Evolutionary conservation across 148 eudicot species (phyloP).

Genomic region (Chenopodium formosanum): DNA sequence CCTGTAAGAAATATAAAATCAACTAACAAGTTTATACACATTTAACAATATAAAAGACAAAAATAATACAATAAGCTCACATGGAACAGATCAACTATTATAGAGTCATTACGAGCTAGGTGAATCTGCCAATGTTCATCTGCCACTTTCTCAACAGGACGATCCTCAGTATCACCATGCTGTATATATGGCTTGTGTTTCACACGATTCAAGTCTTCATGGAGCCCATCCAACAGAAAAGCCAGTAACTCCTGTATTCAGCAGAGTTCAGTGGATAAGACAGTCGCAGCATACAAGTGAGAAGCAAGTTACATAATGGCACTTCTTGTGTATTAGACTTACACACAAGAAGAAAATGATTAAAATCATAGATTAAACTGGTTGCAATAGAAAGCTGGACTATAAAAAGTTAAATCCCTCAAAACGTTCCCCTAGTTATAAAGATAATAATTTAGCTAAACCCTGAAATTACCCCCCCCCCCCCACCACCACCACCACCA

Average conservation of each 20-base stretch:
- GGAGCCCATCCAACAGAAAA: slow-evolving; percentile 86
- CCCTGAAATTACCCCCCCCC: background rate
- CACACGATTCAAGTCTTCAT: slow-evolving; percentile 90
- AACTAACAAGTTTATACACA: no score
- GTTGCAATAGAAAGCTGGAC: background rate
- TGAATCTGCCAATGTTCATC: slow-evolving; percentile 79
- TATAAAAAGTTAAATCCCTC: background rate
- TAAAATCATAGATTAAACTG: background rate
- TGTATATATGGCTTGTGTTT: slow-evolving; percentile 65
- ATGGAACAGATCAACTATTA: slow-evolving; percentile 73
- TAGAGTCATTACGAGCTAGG: slow-evolving; percentile 77
- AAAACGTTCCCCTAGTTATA: background rate
- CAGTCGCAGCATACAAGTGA: background rate
- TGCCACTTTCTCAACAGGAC: slow-evolving; percentile 61
- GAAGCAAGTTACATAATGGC: background rate
- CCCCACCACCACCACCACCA: background rate
- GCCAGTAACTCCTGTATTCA: slow-evolving; percentile 72
- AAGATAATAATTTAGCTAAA: no score
- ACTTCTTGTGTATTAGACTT: background rate
- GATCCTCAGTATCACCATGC: slow-evolving; percentile 51
- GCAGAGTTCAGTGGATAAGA: background rate
- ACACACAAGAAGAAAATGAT: background rate
- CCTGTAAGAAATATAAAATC: background rate
- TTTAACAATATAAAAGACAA: no score
- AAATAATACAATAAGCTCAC: slow-evolving; percentile 42